These are phyloP conservation scores for Penicillium longicatenatum DNA, from an alignment of 495 filamentous ascomycete genomes.

Conservation along the genomic window DNA sequence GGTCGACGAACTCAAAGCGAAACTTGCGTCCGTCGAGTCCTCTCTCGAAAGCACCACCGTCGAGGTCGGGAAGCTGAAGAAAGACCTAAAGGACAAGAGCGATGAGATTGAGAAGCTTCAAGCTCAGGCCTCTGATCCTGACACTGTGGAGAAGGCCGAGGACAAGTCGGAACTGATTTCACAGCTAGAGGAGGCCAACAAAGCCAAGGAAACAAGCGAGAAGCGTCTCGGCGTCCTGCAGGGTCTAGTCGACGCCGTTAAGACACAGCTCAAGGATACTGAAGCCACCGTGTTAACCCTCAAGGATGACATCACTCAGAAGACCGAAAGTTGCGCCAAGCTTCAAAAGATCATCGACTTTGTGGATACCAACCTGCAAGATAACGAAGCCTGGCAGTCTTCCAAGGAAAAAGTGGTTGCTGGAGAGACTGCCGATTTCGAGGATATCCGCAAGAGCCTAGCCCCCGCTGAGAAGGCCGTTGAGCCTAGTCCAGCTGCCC, in stretches of 20 bases:
- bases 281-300: constrained; percentile 48
- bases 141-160: constrained; percentile 47
- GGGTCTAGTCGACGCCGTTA: constrained; percentile 53
- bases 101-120: constrained; percentile 53
- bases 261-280: constrained; percentile 50
- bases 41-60: constrained; percentile 46
- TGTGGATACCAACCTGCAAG: constrained; percentile 38
- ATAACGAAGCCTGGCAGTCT: constrained; percentile 38
- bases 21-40: constrained; percentile 44
- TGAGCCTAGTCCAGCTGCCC: constrained; percentile 16
- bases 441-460: constrained; percentile 39
- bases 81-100: constrained; percentile 56
- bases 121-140: constrained; percentile 37
- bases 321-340: constrained; percentile 26
- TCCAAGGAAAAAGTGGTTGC: constrained; percentile 35
- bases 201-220: constrained; percentile 46
- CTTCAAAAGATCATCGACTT: constrained; percentile 41
- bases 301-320: constrained; percentile 43
- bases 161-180: constrained; percentile 32
- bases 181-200: constrained; percentile 38
- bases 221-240: constrained; percentile 56
- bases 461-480: constrained; percentile 18
- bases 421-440: constrained; percentile 38
- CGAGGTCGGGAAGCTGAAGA: constrained; percentile 55
- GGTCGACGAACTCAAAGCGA: constrained; percentile 43